Base-by-base conservation (phyloP, 2,329 filamentous ascomycete species). In the Exserohilum rostratum region DNA sequence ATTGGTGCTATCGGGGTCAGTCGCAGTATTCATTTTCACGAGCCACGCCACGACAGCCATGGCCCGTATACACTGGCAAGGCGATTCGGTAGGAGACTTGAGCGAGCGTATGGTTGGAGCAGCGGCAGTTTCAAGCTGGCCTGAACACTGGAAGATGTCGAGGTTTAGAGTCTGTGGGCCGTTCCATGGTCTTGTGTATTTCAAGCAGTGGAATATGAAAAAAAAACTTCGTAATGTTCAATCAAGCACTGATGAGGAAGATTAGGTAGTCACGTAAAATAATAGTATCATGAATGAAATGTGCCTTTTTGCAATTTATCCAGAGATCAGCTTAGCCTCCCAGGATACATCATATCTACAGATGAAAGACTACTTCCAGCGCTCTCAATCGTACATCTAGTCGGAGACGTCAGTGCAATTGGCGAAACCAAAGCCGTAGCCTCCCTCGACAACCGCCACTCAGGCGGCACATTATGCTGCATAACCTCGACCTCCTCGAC, bases 21-120 rank as follows among this genome's bases (percentile, higher is more conserved):
- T 34, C 70, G 80, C 6, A 78, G 77, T 25, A 87, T 87, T 25
- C 81, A 85, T 43, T 85, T 87, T 55, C 83, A 87, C 54, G 83
- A 87, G 61, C 85, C 85, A 2, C 84, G 87, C 67, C 83, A 83
- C 0, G 66, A 67, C 1, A 73, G 71, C 0, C 85, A 86, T 66
- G 76, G 87, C 5, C 71, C 79, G 0, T 83, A 80, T 55, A 60
- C 61, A 2, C 68, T 67, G 29, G 83, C 81, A 0, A 75, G 82
- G 45, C 67, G 78, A 77, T 60, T 85, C 82, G 0, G 69, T 3
- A 46, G 82, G 44, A 72, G 83, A 25, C 58, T 87, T 37, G 74
- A 44, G 42, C 13, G 47, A 4, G 53, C 46, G 2, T 55, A 51
- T 33, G 43, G 53, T 2, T 55, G 47, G 42, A 33, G 12, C 11